Evolutionary conservation across 1,284 basidiomycete species (phyloP).

Genomic region (Apiotrichum porosum): DNA sequence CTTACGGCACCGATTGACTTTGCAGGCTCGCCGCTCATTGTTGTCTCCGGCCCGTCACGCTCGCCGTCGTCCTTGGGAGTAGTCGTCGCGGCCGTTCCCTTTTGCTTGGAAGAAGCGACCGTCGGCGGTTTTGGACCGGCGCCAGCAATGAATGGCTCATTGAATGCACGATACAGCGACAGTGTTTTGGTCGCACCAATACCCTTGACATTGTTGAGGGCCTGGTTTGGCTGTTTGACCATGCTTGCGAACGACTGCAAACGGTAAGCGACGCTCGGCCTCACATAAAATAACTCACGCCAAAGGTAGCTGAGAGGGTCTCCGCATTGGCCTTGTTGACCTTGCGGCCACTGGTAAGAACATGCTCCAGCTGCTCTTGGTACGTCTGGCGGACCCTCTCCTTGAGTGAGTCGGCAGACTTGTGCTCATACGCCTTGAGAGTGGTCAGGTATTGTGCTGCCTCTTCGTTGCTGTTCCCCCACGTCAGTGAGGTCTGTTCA

Average conservation of each 20-base stretch:
- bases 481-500: too few relatives aligned
- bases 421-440: constrained; percentile 91
- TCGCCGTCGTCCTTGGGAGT: too few relatives aligned
- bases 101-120: too few relatives aligned
- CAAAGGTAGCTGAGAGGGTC: constrained; percentile 85
- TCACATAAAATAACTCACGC: constrained; percentile 57
- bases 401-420: constrained; percentile 87
- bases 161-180: constrained; percentile 54
- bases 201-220: constrained; percentile 78
- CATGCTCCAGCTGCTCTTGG: constrained; percentile 70
- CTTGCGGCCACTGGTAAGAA: constrained; percentile 82
- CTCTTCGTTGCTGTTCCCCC: constrained; percentile 66
- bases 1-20: too few relatives aligned
- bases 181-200: constrained; percentile 93
- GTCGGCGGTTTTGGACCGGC: too few relatives aligned
- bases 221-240: constrained; percentile 64
- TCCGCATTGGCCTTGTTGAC: constrained; percentile 98
- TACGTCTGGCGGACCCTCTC: constrained; percentile 89
- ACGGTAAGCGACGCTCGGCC: neutral
- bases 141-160: constrained; percentile 50
- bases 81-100: too few relatives aligned
- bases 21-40: too few relatives aligned
- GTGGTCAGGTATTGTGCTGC: constrained; percentile 85
- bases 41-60: too few relatives aligned
- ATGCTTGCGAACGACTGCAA: constrained; percentile 72